Evolutionary conservation across 352 stramenopile species (phyloP).

Genomic region (Pythium scleroteichum): DNA sequence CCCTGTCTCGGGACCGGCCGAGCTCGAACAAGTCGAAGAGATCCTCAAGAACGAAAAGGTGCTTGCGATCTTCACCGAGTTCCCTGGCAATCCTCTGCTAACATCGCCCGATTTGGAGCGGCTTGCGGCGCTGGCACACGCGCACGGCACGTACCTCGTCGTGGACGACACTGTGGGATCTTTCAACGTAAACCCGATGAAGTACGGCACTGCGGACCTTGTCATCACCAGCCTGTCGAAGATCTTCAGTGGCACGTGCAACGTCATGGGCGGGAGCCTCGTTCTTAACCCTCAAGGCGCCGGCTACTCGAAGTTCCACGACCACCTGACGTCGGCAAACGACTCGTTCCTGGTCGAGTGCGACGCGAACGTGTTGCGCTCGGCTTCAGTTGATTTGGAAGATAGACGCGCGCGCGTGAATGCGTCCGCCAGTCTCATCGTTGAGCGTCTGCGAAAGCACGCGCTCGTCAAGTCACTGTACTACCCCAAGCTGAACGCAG

Average conservation of each 20-base stretch:
- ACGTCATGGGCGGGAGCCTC: conserved; percentile 91
- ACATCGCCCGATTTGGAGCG: conserved; percentile 79
- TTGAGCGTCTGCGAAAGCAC: conserved; percentile 65
- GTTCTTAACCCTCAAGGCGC: conserved; percentile 80
- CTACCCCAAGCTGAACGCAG: conserved; percentile 72
- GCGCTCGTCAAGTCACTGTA: conserved; percentile 84
- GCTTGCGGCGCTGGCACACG: conserved; percentile 80
- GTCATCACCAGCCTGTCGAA: conserved; percentile 93
- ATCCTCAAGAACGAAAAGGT: conserved; percentile 75
- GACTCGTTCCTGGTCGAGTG: conserved; percentile 69
- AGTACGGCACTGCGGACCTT: conserved; percentile 76
- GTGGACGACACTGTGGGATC: conserved; percentile 91
- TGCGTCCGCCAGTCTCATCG: conserved; percentile 67
- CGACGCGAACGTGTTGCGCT: conserved; percentile 53
- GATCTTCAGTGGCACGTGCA: conserved; percentile 90
- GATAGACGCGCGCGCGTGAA: conserved; percentile 82
- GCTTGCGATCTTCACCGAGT: conserved; percentile 92
- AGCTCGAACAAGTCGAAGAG: conserved; percentile 59
- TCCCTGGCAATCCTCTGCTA: conserved; percentile 92
- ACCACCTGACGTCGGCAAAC: conserved; percentile 30
- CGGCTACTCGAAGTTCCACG: conserved; percentile 44
- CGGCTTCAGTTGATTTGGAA: conserved; percentile 65
- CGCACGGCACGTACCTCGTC: conserved; percentile 84
- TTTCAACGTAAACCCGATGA: conserved; percentile 91
- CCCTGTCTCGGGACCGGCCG: conserved; percentile 65